phyloP scores from a whole-genome alignment of 140 eudicot genomes.

The Stevia rebaudiana region DNA sequence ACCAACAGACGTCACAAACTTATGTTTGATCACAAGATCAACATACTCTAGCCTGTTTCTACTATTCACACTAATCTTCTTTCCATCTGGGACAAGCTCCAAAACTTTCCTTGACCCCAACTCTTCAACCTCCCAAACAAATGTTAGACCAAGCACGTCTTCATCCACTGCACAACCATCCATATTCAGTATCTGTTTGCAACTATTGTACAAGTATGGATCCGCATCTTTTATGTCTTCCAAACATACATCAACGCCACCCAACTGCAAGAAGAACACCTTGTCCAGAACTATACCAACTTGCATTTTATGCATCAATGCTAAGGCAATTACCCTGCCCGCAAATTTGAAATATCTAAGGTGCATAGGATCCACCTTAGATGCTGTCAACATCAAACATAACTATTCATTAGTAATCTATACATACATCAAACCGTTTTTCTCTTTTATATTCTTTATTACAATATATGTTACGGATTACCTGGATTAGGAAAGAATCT shows the following conservation, averaged over 20 bases:
- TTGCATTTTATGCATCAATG: slow-evolving; percentile 81
- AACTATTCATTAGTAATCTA: no score
- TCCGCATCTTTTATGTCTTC: slow-evolving; percentile 81
- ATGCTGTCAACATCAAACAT: slow-evolving; percentile 86
- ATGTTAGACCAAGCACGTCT: slow-evolving; percentile 73
- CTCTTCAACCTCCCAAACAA: slow-evolving; percentile 66
- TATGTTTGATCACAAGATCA: slow-evolving; percentile 53
- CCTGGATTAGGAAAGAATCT: slow-evolving; percentile 91
- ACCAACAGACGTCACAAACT: slow-evolving; percentile 52
- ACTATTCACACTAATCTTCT: slow-evolving; percentile 56
- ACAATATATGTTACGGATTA: slow-evolving; percentile 25
- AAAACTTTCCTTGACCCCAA: slow-evolving; percentile 59
- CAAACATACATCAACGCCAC: slow-evolving; percentile 46
- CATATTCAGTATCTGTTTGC: slow-evolving; percentile 81
- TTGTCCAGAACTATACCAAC: slow-evolving; percentile 80
- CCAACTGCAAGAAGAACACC: slow-evolving; percentile 57
- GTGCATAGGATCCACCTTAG: slow-evolving; percentile 77
- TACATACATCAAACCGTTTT: background rate
- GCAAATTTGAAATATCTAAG: slow-evolving; percentile 64
- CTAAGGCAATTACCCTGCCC: slow-evolving; percentile 76
- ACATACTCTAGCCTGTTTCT: slow-evolving; percentile 63
- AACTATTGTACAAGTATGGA: slow-evolving; percentile 66
- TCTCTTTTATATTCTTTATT: no score
- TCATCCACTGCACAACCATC: slow-evolving; percentile 62
- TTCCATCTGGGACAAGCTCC: slow-evolving; percentile 65